Evolutionary conservation across 805 yeast genomes (phyloP).

Genomic region (Zygoascus bituminiphila): DNA sequence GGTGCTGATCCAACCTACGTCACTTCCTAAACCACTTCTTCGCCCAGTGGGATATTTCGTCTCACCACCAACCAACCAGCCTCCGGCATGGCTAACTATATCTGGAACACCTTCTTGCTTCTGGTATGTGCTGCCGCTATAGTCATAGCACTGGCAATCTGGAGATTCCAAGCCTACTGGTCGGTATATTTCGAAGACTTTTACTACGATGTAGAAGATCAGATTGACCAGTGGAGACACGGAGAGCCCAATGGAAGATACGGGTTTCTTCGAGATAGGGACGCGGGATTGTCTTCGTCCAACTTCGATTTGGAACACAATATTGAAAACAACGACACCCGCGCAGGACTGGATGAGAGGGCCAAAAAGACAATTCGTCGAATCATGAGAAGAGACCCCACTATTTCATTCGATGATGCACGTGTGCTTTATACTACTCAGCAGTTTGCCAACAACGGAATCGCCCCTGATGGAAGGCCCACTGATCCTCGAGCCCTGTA

Average conservation of each 20-base stretch:
- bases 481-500: slow-evolving; percentile 53
- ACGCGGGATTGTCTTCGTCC: slow-evolving; percentile 50
- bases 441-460: slow-evolving; percentile 41
- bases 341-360: slow-evolving; percentile 52
- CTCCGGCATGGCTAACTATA: neutral
- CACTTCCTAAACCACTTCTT: no score
- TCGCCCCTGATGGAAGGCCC: slow-evolving; percentile 61
- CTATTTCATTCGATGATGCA: slow-evolving; percentile 61
- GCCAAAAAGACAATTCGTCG: slow-evolving; percentile 44
- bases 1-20: no score
- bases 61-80: neutral
- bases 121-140: neutral
- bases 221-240: neutral
- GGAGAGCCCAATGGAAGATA: slow-evolving; percentile 6
- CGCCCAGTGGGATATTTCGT: no score
- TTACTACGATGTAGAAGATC: slow-evolving; percentile 1
- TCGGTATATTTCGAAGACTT: neutral
- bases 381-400: slow-evolving; percentile 43
- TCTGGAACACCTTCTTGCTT: slow-evolving; percentile 1
- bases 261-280: slow-evolving; percentile 41
- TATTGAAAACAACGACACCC: slow-evolving; percentile 39
- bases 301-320: slow-evolving; percentile 48
- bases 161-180: neutral
- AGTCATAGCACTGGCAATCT: neutral
- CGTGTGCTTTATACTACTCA: slow-evolving; percentile 43